Base-by-base conservation (phyloP, 2,329 filamentous ascomycete genomes). In the Xylariales sp. region DNA sequence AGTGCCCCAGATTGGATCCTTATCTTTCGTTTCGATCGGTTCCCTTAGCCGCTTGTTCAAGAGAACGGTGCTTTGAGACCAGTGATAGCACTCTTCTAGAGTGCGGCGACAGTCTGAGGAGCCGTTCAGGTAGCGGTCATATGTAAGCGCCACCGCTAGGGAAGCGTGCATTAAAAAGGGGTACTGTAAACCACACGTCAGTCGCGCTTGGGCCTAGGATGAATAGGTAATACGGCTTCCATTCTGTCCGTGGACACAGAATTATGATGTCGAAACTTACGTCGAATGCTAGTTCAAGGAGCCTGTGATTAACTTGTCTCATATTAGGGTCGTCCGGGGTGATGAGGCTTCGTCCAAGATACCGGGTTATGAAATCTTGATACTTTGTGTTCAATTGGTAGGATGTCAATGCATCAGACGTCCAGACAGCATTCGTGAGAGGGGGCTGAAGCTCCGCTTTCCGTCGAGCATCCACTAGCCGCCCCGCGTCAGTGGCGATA, bases 111-210 rank as follows among this genome's bases (percentile, higher is more conserved):
- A 69, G 62, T 41, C 60, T 41, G 23, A 50, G 1, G 75, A 63
- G 34, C 52, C 61, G 14, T 78, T 77, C 0, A 78, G 68, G 57
- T 79, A 71, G 49, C 80, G 79, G 43, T 81, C 80, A 54, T 84
- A 83, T 28, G 79, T 74, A 12, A 81, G 68, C 0, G 82, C 79
- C 39, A 84, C 79, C 0, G 81, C 81, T 5, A 85, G 69, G 7
- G 79, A 80, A 36, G 82, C 82, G 61, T 85, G 83, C 82, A 84
- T 83, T 18, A 85, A 69, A 48, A 75, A 82, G 2, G 83, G 83
- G 58, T 83, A 65, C 83, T 78, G 53, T 48, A 67, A 61, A n/a
- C 23, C 32, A 62, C 55, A 14, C 49, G 61, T 72, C 58, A 73
- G 36, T 23, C 23, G 23, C 23, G 23, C 23, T 23, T 2, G 23